Conservation (phyloP, 345 rosid species). For the Nephelium lappaceum region DNA sequence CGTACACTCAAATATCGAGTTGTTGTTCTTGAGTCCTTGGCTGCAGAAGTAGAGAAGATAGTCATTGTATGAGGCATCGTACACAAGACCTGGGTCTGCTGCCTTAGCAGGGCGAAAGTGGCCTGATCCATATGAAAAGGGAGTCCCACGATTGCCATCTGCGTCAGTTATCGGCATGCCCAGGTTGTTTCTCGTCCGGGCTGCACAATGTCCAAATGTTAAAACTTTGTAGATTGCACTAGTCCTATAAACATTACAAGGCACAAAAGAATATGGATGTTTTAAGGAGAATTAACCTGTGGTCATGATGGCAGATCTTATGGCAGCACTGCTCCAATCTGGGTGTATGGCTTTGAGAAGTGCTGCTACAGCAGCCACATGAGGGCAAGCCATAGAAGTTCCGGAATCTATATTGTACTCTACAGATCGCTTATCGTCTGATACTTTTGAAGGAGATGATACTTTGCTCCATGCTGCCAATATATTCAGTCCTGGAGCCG, state of each 20-base stretch:
- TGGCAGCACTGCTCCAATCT: constrained; percentile 80
- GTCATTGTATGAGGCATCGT: constrained; percentile 60
- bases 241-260: too few species aligned
- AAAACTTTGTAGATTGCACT: neutral
- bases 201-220: constrained; percentile 36
- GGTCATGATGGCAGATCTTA: constrained; percentile 80
- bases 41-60: constrained; percentile 65
- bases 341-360: constrained; percentile 81
- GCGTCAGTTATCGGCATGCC: constrained; percentile 46
- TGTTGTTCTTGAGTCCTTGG: constrained; percentile 15
- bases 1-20: constrained; percentile 61
- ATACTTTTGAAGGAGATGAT: constrained; percentile 45
- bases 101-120: constrained; percentile 63
- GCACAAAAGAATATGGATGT: neutral
- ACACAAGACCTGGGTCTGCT: constrained; percentile 82
- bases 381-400: constrained; percentile 96
- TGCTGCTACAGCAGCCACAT: constrained; percentile 74
- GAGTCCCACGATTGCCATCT: constrained; percentile 46
- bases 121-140: constrained; percentile 71
- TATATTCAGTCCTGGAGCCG: constrained; percentile 78
- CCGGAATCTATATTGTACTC: constrained; percentile 58
- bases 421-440: constrained; percentile 45
- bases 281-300: constrained; percentile 34
- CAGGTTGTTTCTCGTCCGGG: constrained; percentile 49
- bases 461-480: constrained; percentile 86